Conservation (phyloP, 495 filamentous ascomycete genomes). For the Daldinia decipiens region DNA sequence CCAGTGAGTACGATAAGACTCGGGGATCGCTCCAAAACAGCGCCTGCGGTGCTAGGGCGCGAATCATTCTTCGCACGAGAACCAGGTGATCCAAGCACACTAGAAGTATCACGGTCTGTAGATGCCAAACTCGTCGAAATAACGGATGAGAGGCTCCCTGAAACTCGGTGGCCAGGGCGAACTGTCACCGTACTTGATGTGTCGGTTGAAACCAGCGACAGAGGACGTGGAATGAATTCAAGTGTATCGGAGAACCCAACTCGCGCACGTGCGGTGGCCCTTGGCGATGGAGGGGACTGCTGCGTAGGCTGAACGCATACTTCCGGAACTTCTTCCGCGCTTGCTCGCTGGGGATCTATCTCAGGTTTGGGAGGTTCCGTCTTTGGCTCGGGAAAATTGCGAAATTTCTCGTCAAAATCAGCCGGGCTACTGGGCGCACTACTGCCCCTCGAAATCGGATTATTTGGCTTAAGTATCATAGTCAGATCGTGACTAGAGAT, state of each 20-base stretch:
- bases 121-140: slow-evolving; percentile 57
- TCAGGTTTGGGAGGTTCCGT: slow-evolving; percentile 24
- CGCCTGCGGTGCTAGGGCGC: slow-evolving; percentile 64
- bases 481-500: slow-evolving; percentile 86
- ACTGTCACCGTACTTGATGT: slow-evolving; percentile 73
- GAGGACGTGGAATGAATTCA: slow-evolving; percentile 75
- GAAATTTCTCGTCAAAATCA: slow-evolving; percentile 53
- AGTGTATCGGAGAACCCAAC: slow-evolving; percentile 70
- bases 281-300: slow-evolving; percentile 51
- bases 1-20: slow-evolving; percentile 50
- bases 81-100: slow-evolving; percentile 41
- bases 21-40: slow-evolving; percentile 59
- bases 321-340: slow-evolving; percentile 11
- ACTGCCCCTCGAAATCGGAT: slow-evolving; percentile 60
- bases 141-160: slow-evolving; percentile 71
- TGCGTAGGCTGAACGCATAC: slow-evolving; percentile 37
- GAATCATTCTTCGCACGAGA: slow-evolving; percentile 49
- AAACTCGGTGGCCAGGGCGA: slow-evolving; percentile 69
- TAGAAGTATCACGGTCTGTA: slow-evolving; percentile 51
- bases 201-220: slow-evolving; percentile 79
- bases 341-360: slow-evolving; percentile 9
- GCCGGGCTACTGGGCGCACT: slow-evolving; percentile 79
- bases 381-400: slow-evolving; percentile 49
- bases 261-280: slow-evolving; percentile 54
- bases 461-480: slow-evolving; percentile 71